Conservation (phyloP, 495 filamentous ascomycete genomes). For the Lepraria neglecta region DNA sequence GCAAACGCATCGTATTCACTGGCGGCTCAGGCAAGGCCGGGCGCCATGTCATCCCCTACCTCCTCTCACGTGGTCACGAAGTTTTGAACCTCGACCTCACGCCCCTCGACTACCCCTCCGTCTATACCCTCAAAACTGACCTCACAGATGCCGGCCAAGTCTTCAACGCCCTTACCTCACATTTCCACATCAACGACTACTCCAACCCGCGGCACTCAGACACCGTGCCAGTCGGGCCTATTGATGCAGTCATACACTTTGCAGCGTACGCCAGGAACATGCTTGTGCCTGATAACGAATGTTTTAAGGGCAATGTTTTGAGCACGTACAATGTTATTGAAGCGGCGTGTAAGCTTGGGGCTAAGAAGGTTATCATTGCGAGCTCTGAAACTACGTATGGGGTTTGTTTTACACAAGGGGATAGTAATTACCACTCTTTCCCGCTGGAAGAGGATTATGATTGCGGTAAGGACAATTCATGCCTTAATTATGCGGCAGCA, state of each 20-base stretch:
- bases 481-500: not conserved
- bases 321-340: conserved; percentile 57
- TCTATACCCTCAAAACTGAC: conserved; percentile 53
- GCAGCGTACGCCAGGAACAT: conserved; percentile 55
- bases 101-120: conserved; percentile 39
- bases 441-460: conserved; percentile 52
- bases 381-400: conserved; percentile 54
- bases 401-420: conserved; percentile 52
- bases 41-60: conserved; percentile 49
- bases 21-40: conserved; percentile 56
- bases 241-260: conserved; percentile 57
- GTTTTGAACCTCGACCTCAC: conserved; percentile 55
- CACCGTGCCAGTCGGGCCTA: conserved; percentile 31
- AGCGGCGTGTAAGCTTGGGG: conserved; percentile 51
- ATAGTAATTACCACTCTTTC: conserved; percentile 49
- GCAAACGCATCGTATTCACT: conserved; percentile 50
- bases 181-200: conserved; percentile 49
- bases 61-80: conserved; percentile 46
- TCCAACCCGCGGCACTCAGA: conserved; percentile 34
- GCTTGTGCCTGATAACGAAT: conserved; percentile 55
- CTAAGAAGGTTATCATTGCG: conserved; percentile 56
- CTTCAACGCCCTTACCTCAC: conserved; percentile 51
- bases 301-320: conserved; percentile 48
- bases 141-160: conserved; percentile 54
- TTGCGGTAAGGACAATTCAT: conserved; percentile 22